Evolutionary conservation across 1,284 basidiomycete genomes (phyloP).

Genomic region (Leccinum solheimii): DNA sequence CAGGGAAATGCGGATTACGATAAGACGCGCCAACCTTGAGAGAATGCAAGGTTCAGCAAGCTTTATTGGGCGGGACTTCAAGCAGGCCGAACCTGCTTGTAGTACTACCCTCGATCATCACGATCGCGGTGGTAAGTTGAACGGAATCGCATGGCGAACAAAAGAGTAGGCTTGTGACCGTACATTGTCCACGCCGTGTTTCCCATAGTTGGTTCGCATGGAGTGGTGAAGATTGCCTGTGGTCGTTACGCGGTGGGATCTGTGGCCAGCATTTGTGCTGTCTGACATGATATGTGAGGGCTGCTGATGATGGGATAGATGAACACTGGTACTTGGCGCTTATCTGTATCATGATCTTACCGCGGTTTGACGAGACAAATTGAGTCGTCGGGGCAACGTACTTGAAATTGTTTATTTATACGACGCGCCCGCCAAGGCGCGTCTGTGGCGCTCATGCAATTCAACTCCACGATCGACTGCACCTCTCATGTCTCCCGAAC

Average conservation of each 20-base stretch:
- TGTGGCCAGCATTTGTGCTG: slow-evolving; percentile 14
- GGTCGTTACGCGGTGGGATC: slow-evolving; percentile 44
- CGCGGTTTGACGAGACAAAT: not conserved
- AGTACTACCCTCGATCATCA: slow-evolving; percentile 22
- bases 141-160: not conserved
- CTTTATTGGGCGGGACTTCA: not conserved
- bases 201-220: slow-evolving; percentile 69
- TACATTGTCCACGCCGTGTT: slow-evolving; percentile 67
- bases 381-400: not conserved
- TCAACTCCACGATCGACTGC: not conserved
- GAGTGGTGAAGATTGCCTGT: slow-evolving; percentile 56
- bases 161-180: slow-evolving; percentile 27
- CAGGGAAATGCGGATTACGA: slow-evolving; percentile 73
- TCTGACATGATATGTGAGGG: not conserved
- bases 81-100: slow-evolving; percentile 27
- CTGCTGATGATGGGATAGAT: not conserved
- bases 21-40: slow-evolving; percentile 58
- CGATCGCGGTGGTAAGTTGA: slow-evolving; percentile 9
- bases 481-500: slow-evolving; percentile 21
- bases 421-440: slow-evolving; percentile 1
- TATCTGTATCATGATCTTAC: not conserved
- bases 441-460: slow-evolving; percentile 6
- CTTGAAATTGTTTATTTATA: slow-evolving; percentile 1
- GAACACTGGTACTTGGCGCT: not conserved
- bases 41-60: not conserved